A percentile compares a stretch with the other conserved stretches of the same genome.
Evolutionary conservation across 2,329 filamentous ascomycete species (phyloP).

Genomic region (Aspergillus tanneri): DNA sequence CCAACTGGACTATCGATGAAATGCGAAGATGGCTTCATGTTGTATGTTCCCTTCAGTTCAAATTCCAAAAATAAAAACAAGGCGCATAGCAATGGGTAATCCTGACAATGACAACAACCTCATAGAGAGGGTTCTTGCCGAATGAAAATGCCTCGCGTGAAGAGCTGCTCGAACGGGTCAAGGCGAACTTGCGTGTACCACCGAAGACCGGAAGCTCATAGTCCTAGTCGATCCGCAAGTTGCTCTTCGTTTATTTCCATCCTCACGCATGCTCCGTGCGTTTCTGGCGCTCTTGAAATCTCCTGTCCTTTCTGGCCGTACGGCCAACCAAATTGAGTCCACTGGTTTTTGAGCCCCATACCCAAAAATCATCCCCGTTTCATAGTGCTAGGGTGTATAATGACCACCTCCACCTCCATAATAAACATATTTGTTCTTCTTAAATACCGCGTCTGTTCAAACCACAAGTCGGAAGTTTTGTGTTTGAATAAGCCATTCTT

Average conservation of each 20-base stretch:
- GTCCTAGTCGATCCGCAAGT: neutral
- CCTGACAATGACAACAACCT: slow-evolving; percentile 9
- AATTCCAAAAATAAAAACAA: neutral
- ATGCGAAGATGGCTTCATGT: slow-evolving; percentile 75
- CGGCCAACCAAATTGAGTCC: neutral
- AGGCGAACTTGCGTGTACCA: slow-evolving; percentile 62
- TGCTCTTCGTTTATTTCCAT: neutral
- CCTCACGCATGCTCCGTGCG: neutral
- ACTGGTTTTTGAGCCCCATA: slow-evolving; percentile 5
- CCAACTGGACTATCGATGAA: slow-evolving; percentile 76
- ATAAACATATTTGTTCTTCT: neutral
- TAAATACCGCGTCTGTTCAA: slow-evolving; percentile 27
- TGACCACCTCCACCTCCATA: slow-evolving; percentile 7
- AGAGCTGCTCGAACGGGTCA: slow-evolving; percentile 66
- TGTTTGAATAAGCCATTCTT: slow-evolving; percentile 66
- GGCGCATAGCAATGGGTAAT: slow-evolving; percentile 2
- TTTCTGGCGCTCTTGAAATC: neutral
- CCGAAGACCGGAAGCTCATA: slow-evolving; percentile 20
- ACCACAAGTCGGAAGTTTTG: slow-evolving; percentile 66
- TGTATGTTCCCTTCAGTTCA: slow-evolving; percentile 54
- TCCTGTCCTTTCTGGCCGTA: neutral
- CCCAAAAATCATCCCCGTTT: neutral
- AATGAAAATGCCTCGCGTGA: slow-evolving; percentile 59
- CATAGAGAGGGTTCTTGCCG: slow-evolving; percentile 64
- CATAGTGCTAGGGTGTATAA: neutral